These are phyloP conservation scores for Schwanniomyces polymorphus DNA, from an alignment of 805 yeast species.

Conservation along the genomic window DNA sequence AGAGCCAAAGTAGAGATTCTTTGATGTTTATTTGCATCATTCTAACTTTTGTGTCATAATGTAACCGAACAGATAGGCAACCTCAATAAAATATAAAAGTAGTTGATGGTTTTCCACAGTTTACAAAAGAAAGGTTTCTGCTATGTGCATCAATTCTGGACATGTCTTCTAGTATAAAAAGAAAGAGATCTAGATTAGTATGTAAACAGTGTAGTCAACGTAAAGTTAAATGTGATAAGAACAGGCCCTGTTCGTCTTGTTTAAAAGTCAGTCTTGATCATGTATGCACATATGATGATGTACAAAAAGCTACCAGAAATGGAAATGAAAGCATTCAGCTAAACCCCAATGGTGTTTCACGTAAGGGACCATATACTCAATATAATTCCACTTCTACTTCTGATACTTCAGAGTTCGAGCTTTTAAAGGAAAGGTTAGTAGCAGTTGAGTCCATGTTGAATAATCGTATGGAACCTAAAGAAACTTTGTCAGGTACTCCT, in stretches of 20 bases:
- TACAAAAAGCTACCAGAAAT: neutral
- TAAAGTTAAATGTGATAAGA: slow-evolving; percentile 58
- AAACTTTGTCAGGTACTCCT: neutral
- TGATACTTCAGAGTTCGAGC: neutral
- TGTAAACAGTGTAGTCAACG: slow-evolving; percentile 56
- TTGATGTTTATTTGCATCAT: no score
- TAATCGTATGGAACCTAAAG: no score
- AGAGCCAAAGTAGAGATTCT: no score
- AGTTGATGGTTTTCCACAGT: no score
- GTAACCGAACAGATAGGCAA: no score
- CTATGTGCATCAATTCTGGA: neutral
- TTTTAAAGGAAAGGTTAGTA: neutral
- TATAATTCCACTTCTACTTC: neutral
- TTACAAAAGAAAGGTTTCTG: no score
- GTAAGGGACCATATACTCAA: neutral
- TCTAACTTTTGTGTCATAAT: no score
- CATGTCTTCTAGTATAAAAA: neutral
- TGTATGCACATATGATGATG: slow-evolving; percentile 11
- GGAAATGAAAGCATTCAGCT: neutral
- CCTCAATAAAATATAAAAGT: no score
- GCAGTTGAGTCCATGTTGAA: neutral
- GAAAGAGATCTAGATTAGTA: slow-evolving; percentile 26
- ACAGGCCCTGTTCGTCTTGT: slow-evolving; percentile 50
- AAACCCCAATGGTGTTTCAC: neutral
- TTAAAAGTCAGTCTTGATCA: slow-evolving; percentile 31